These are phyloP conservation scores for Daucus carota DNA, from an alignment of 129 eudicot genomes.

Conservation along the genomic window DNA sequence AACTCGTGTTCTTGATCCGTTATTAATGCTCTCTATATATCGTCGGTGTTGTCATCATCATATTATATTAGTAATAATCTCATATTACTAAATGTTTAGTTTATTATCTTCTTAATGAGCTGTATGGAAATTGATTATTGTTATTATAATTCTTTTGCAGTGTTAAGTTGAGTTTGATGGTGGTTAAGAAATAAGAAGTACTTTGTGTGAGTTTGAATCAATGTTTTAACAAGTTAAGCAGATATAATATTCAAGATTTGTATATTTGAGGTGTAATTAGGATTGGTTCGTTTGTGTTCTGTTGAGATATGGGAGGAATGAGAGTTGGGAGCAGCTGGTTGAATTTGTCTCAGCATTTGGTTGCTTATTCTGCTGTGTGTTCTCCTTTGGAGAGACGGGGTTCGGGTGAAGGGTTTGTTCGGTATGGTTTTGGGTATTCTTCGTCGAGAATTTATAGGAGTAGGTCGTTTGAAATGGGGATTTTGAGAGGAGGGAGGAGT, in stretches of 20 bases:
- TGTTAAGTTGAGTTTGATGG: constrained; percentile 7
- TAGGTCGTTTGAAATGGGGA: constrained; percentile 34
- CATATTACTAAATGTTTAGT: too few species aligned
- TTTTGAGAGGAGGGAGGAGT: constrained; percentile 16
- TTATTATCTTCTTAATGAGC: constrained; percentile 1
- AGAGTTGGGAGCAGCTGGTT: constrained; percentile 23
- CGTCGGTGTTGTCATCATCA: constrained; percentile 22
- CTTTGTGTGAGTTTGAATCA: constrained; percentile 16
- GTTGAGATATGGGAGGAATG: constrained; percentile 16
- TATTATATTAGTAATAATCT: neutral
- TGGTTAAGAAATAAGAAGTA: neutral
- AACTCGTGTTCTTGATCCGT: constrained; percentile 34
- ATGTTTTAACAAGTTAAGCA: neutral
- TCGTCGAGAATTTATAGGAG: constrained; percentile 35
- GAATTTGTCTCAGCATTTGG: constrained; percentile 26
- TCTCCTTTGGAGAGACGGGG: constrained; percentile 23
- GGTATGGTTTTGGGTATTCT: constrained; percentile 24
- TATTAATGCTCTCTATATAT: constrained; percentile 23
- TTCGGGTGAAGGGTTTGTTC: constrained; percentile 34
- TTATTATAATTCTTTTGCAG: neutral
- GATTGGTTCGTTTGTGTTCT: neutral
- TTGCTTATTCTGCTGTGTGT: constrained; percentile 26
- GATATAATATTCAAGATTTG: neutral
- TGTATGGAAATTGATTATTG: neutral
- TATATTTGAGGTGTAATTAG: neutral